Conservation (phyloP, 169 alveolate species). For the Babesia ovata region DNA sequence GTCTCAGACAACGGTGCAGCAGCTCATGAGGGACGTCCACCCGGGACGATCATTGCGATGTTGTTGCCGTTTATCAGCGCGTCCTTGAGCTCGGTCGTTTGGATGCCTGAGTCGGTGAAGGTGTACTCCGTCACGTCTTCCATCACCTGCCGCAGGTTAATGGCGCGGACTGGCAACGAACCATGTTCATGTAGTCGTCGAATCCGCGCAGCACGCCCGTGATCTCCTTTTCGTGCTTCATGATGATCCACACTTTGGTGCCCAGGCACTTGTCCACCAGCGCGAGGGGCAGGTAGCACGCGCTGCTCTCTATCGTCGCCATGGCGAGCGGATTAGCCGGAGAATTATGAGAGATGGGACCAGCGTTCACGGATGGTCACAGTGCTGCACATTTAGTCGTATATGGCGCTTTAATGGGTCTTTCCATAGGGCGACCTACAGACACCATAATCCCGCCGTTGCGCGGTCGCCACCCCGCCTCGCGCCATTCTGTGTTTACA, state of each 20-base stretch:
- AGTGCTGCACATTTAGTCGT: too few species aligned
- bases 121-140: slow-evolving; percentile 87
- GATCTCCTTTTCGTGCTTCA: slow-evolving; percentile 85
- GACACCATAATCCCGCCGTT: too few species aligned
- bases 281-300: slow-evolving; percentile 88
- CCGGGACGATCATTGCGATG: slow-evolving; percentile 85
- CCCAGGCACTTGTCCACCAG: slow-evolving; percentile 93
- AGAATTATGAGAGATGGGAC: too few species aligned
- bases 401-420: too few species aligned
- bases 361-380: too few species aligned
- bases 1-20: neutral
- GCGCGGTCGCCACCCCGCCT: too few species aligned
- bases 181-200: slow-evolving; percentile 94
- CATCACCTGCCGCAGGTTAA: slow-evolving; percentile 72
- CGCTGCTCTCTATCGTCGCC: slow-evolving; percentile 78
- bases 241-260: slow-evolving; percentile 87
- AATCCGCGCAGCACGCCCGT: slow-evolving; percentile 91
- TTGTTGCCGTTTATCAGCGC: slow-evolving; percentile 81
- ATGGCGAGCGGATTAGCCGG: slow-evolving; percentile 12
- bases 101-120: slow-evolving; percentile 70
- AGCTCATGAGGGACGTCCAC: slow-evolving; percentile 65
- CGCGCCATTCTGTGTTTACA: too few species aligned
- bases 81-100: slow-evolving; percentile 79
- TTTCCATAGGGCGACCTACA: too few species aligned
- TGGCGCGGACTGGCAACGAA: slow-evolving; percentile 4